These are phyloP conservation scores for Oldenlandia corymbosa DNA, from an alignment of 257 asterid genomes.

Conservation along the genomic window DNA sequence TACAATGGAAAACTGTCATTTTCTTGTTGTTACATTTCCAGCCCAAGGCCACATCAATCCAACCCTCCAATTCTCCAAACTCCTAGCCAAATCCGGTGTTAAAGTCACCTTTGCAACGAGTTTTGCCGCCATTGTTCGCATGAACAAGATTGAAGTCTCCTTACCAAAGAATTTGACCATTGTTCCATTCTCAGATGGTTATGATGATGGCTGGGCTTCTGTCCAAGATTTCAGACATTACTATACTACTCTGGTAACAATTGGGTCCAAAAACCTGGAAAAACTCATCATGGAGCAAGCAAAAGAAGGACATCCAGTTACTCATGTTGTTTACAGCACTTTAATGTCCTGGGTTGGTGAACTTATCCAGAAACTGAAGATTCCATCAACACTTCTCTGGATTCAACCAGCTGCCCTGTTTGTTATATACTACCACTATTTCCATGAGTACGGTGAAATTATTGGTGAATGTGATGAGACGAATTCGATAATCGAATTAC, in stretches of 20 bases:
- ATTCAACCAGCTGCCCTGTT: slow-evolving; percentile 61
- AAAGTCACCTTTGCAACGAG: slow-evolving; percentile 50
- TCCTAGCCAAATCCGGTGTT: slow-evolving; percentile 35
- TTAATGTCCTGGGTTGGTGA: slow-evolving; percentile 50
- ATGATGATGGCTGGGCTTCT: slow-evolving; percentile 35
- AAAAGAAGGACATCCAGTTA: slow-evolving; percentile 36
- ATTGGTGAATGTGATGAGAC: slow-evolving; percentile 6
- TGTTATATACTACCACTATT: slow-evolving; percentile 41
- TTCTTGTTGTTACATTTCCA: slow-evolving; percentile 43
- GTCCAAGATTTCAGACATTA: slow-evolving; percentile 13
- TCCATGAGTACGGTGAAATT: slow-evolving; percentile 38
- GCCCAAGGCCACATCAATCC: slow-evolving; percentile 77
- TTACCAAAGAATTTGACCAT: slow-evolving; percentile 29
- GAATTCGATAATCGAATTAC: slow-evolving; percentile 25
- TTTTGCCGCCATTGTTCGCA: slow-evolving; percentile 30
- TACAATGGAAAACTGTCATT: slow-evolving; percentile 22
- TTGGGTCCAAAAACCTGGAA: slow-evolving; percentile 30
- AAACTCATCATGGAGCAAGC: slow-evolving; percentile 18
- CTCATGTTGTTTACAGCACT: slow-evolving; percentile 42
- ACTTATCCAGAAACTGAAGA: slow-evolving; percentile 43
- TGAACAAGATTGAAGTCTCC: slow-evolving; percentile 17
- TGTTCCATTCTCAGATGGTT: slow-evolving; percentile 48
- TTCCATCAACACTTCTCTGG: slow-evolving; percentile 56
- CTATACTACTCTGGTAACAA: slow-evolving; percentile 19
- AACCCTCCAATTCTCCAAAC: slow-evolving; percentile 47